These are phyloP conservation scores for Penicillium coprophilum DNA, from an alignment of 495 filamentous ascomycete genomes.

Conservation along the genomic window DNA sequence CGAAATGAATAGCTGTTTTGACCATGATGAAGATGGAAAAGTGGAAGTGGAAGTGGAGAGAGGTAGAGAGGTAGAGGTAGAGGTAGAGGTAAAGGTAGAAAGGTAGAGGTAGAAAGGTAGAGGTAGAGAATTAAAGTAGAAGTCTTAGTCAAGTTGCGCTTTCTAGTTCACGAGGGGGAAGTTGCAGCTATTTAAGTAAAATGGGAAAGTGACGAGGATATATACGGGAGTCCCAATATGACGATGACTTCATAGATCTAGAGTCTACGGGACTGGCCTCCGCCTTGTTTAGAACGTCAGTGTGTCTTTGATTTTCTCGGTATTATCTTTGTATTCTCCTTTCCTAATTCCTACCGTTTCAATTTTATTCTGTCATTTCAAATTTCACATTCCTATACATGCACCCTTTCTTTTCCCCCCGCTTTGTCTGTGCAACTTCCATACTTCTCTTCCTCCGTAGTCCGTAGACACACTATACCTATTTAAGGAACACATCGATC, in stretches of 20 bases:
- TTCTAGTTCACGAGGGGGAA: constrained; percentile 3
- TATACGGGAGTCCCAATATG: no score
- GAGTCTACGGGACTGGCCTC: constrained; percentile 25
- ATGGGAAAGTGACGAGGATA: constrained; percentile 1
- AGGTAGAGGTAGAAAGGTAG: constrained; percentile 1
- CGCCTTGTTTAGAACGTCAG: constrained; percentile 32
- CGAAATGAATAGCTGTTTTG: constrained; percentile 90
- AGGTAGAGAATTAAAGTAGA: neutral
- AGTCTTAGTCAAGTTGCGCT: neutral
- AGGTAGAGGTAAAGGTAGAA: constrained; percentile 3
- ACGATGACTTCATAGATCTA: constrained; percentile 35
- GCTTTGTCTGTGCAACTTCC: constrained; percentile 1
- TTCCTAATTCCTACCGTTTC: neutral
- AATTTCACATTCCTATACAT: neutral
- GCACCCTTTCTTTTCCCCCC: neutral
- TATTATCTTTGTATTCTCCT: neutral
- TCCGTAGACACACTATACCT: neutral
- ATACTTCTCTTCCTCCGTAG: neutral
- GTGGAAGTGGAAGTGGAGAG: constrained; percentile 2
- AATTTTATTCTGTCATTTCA: neutral
- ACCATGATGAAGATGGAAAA: constrained; percentile 44
- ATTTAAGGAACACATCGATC: neutral
- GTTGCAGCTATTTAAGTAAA: constrained; percentile 9
- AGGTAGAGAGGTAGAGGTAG: constrained; percentile 5
- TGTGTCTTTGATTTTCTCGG: no score